A percentile compares a stretch with the other conserved stretches of the same genome.
Evolutionary conservation across 1,284 basidiomycete genomes (phyloP).

Genomic region (Pisolithus thermaeus): DNA sequence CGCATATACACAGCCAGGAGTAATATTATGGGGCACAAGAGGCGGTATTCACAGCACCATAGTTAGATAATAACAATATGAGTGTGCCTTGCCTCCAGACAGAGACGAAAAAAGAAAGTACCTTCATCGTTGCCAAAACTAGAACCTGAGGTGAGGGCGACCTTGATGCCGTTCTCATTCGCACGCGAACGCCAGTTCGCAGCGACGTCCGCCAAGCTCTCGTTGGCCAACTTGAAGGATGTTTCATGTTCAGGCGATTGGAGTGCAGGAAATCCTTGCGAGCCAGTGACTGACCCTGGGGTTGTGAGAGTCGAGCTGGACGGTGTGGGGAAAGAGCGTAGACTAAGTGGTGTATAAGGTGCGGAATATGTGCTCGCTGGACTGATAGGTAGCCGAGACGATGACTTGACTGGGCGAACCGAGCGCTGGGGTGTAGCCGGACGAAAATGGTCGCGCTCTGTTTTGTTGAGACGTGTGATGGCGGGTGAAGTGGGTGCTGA

Average conservation of each 20-base stretch:
- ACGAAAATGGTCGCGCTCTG: slow-evolving; percentile 28
- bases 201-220: slow-evolving; percentile 53
- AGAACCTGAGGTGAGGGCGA: slow-evolving; percentile 45
- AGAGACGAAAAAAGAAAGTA: slow-evolving; percentile 30
- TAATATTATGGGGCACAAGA: background rate
- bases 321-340: slow-evolving; percentile 51
- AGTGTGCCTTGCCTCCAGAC: slow-evolving; percentile 13
- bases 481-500: slow-evolving; percentile 44
- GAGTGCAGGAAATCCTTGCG: slow-evolving; percentile 35
- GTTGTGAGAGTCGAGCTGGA: slow-evolving; percentile 55
- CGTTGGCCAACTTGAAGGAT: slow-evolving; percentile 27
- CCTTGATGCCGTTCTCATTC: slow-evolving; percentile 65
- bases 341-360: slow-evolving; percentile 62
- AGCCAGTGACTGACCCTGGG: slow-evolving; percentile 33
- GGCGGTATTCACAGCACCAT: slow-evolving; percentile 1
- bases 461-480: slow-evolving; percentile 32
- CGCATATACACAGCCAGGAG: slow-evolving; percentile 24
- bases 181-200: slow-evolving; percentile 70
- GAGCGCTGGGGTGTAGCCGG: slow-evolving; percentile 45
- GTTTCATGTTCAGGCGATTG: slow-evolving; percentile 19
- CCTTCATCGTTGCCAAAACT: slow-evolving; percentile 52
- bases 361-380: slow-evolving; percentile 40
- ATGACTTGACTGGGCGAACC: slow-evolving; percentile 31
- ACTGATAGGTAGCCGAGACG: slow-evolving; percentile 38
- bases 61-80: slow-evolving; percentile 7